Base-by-base conservation (phyloP, 108 stramenopile genomes). In the Cafeteria roenbergensis region DNA sequence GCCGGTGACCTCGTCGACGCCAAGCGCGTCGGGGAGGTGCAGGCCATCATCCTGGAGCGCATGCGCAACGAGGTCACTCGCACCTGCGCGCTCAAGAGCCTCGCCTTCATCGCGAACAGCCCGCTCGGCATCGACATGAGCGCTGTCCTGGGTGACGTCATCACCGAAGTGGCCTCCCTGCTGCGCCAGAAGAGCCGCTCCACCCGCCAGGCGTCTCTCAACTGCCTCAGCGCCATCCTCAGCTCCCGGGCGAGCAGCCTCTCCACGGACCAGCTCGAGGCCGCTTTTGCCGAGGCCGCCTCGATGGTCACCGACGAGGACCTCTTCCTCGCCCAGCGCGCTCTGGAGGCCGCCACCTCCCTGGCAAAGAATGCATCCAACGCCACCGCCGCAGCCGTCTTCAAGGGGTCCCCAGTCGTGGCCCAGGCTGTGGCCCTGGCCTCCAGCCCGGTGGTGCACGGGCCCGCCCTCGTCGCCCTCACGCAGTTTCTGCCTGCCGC, bases 1-100 rank as follows among this genome's bases (percentile, higher is more conserved):
- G 32, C 64, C 22, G 78, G 76, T 1, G 79, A 79, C 51, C 66
- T 88, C 51, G 69, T 83, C 22, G 56, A 38, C 29, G 78, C 77
- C n/a, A 71, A 88, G 67, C n/a, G n/a, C n/a, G 79, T 71, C 63
- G 64, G 66, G 32, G 73, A 73, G 59, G 71, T 91, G 51, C 77
- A 90, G 34, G 57, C 72, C 21, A 69, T 92, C 12, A 55, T 93
- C 55, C 78, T 89, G 52, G 90, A 94, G 68, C 82, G 90, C 28
- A 82, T 97, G 34, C 79, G 82, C 61, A 92, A 93, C 70, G 95
- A 97, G 74, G 90, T 89, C 50, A 97, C 92, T 34, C 82, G 95
- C 25, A 80, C 87, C 66, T 75, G 89, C 9, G 88, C 92, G 14
- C 90, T 94, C 72, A 89, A 89, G 69, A 88, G 90, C 22, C 68